phyloP scores from a whole-genome alignment of 2,329 filamentous ascomycete species.

The Ophiostoma tasmaniense region DNA sequence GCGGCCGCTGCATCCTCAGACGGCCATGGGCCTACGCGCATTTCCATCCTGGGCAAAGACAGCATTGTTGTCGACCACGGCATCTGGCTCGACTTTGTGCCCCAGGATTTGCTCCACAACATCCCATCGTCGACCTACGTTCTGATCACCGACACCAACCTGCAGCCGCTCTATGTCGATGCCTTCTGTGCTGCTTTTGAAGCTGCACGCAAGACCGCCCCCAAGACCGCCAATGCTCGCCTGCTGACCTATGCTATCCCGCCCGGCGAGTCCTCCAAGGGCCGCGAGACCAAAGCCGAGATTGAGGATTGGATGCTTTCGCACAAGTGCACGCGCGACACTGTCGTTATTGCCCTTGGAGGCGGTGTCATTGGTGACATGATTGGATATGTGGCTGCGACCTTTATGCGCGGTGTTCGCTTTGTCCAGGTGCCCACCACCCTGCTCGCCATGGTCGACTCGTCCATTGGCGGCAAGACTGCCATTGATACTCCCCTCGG shows the following conservation, averaged over 20 bases:
- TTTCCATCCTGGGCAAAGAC: conserved; percentile 79
- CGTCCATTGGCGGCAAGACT: conserved; percentile 95
- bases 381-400: conserved; percentile 94
- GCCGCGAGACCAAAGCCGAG: conserved; percentile 83
- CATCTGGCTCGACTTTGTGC: conserved; percentile 76
- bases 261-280: conserved; percentile 90
- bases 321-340: conserved; percentile 88
- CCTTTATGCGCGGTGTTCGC: conserved; percentile 94
- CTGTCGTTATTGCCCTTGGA: conserved; percentile 86
- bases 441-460: conserved; percentile 94
- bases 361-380: conserved; percentile 97
- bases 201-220: conserved; percentile 30
- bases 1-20: conserved; percentile 9
- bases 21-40: conserved; percentile 42
- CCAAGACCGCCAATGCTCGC: conserved; percentile 41
- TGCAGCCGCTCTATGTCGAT: conserved; percentile 72
- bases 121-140: conserved; percentile 85
- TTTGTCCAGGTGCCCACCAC: conserved; percentile 97
- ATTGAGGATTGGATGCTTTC: conserved; percentile 97
- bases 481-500: conserved; percentile 93
- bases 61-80: conserved; percentile 88
- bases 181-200: conserved; percentile 62
- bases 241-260: conserved; percentile 80
- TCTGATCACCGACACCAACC: conserved; percentile 92
- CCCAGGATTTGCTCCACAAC: conserved; percentile 68